Evolutionary conservation across 202 grass and related monocot species (phyloP).

Genomic region (Bolboschoenoplectus hybrid): DNA sequence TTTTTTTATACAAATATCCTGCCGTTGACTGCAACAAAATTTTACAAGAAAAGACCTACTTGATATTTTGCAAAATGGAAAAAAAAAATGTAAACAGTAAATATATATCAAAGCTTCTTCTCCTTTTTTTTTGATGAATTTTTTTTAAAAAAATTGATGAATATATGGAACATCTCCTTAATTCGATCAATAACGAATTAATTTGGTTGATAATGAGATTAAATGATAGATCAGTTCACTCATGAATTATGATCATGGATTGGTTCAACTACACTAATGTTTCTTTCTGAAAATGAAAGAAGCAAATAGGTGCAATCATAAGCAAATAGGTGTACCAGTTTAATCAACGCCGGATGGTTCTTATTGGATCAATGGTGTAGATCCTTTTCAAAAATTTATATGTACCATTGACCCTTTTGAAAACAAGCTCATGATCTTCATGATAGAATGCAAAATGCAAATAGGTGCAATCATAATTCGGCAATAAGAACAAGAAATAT

Average conservation of each 20-base stretch:
- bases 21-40: background rate
- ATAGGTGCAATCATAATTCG: background rate
- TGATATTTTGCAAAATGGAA: background rate
- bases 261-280: background rate
- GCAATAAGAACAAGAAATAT: background rate
- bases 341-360: background rate
- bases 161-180: background rate
- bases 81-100: background rate
- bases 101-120: background rate
- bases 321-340: background rate
- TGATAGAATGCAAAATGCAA: too few relatives aligned
- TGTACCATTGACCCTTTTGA: background rate
- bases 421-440: background rate
- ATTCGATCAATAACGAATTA: background rate
- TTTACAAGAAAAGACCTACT: background rate
- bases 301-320: background rate
- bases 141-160: background rate
- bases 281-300: background rate
- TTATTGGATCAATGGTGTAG: background rate
- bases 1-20: background rate
- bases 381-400: too few relatives aligned
- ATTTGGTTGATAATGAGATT: background rate
- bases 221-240: background rate
- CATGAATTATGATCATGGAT: background rate
- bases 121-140: background rate